Evolutionary conservation across 345 rosid genomes (phyloP).

Genomic region (Euphorbia peplus): DNA sequence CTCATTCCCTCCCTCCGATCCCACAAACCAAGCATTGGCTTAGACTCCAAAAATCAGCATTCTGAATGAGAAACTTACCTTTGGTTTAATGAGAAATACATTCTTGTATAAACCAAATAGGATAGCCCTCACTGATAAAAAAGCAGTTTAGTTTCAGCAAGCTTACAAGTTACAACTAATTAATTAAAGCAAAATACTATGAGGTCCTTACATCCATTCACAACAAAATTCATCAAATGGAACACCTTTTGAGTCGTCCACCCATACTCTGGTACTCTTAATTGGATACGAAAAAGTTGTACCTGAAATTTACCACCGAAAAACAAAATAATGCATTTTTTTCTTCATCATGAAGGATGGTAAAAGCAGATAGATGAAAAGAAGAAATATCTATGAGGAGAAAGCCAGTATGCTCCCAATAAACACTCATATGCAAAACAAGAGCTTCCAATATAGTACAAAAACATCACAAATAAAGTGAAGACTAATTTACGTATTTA

Average conservation of each 20-base stretch:
- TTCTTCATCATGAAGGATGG: background rate
- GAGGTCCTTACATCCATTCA: constrained; percentile 29
- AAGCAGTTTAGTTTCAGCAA: constrained; percentile 11
- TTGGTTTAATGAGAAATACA: constrained; percentile 42
- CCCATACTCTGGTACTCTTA: constrained; percentile 25
- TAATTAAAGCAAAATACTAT: constrained; percentile 6
- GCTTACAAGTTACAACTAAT: background rate
- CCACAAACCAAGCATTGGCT: too few species aligned
- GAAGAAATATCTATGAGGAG: background rate
- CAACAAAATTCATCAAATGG: constrained; percentile 29
- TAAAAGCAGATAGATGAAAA: background rate
- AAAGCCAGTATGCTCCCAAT: background rate
- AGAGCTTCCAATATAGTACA: background rate
- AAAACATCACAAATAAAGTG: background rate
- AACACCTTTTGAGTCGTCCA: constrained; percentile 30
- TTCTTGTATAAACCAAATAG: constrained; percentile 46
- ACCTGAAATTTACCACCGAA: constrained; percentile 14
- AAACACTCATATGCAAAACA: too few species aligned
- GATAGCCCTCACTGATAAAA: constrained; percentile 47
- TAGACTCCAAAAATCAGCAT: background rate
- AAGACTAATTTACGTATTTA: background rate
- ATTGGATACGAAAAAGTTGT: constrained; percentile 28
- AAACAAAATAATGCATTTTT: background rate
- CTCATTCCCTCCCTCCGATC: too few species aligned
- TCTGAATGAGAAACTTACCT: constrained; percentile 30